Base-by-base conservation (phyloP, 208 protist species). In the Acanthamoeba healyi region DNA sequence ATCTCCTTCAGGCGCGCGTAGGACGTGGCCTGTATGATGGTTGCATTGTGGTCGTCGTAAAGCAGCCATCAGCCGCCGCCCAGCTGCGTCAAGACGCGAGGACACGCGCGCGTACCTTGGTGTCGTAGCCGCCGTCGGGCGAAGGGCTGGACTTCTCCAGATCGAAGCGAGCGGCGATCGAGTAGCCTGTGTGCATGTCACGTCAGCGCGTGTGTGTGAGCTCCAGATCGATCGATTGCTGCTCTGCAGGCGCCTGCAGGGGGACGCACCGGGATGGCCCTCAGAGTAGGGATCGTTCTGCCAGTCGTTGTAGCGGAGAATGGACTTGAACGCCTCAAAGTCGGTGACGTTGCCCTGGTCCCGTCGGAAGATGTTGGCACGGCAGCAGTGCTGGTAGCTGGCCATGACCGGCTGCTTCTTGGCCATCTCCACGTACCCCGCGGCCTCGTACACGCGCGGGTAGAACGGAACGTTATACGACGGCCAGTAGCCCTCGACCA, bases 391-490 rank as follows among this genome's bases (percentile, higher is more conserved):
- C 70, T 61, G 51, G 44, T 89, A 89, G 81, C 54, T 70, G 32
- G 58, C 81, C 81, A 89, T 70, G 70, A 79, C 29, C 34, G 70
- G 70, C 70, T 79, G 70, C 40, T 46, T 40, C 70, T 79, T 5
- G 70, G 70, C 70, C 70, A 79, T 79, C 22, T 79, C 70, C 32
- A 61, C 36, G 79, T 91, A 94, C 6, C 95, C 95, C 24, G 94
- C 67, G 24, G n/a, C n/a, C 32, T 58, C 81, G 42, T 93, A 96
- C 26, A 96, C 77, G 36, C 44, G 42, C 26, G 29, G 22, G 58
- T 94, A 94, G 36, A 79, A 96, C 26, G 95, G 95, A n/a, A 96
- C 94, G 40, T 96, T 96, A 87, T 95, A 96, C 29, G 51, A 88
- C 22, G 95, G 93, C 87, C 58, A 96, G 70, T 95, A 96, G 17